A percentile compares a stretch with the other conserved stretches of the same genome.
Conservation (phyloP, 192 early-diverging fungal genomes). For the Podila epigama region DNA sequence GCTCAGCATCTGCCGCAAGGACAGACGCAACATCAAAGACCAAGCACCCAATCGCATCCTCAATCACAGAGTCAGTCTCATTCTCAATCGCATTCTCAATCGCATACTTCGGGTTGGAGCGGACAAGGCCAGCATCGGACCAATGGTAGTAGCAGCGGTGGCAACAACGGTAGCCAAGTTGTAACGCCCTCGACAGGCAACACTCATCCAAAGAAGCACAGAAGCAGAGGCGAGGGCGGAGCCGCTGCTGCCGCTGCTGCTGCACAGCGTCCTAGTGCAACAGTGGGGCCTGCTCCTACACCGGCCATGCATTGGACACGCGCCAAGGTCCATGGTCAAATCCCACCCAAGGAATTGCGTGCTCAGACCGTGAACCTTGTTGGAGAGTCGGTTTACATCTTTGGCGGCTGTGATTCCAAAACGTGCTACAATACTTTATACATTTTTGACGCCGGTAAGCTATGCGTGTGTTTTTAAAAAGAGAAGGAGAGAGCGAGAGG, state of each 20-base stretch:
- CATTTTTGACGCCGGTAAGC: constrained; percentile 76
- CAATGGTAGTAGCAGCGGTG: not conserved
- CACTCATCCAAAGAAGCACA: constrained; percentile 14
- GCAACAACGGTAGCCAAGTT: not conserved
- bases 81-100: not conserved
- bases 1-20: too few relatives aligned
- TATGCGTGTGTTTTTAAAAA: not conserved
- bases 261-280: constrained; percentile 26
- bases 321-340: constrained; percentile 63
- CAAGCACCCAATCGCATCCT: not conserved
- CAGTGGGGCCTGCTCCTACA: constrained; percentile 66
- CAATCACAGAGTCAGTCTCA: not conserved
- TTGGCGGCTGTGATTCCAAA: constrained; percentile 85
- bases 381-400: constrained; percentile 79
- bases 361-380: constrained; percentile 82
- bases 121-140: too few relatives aligned
- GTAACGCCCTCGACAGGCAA: not conserved
- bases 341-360: constrained; percentile 70
- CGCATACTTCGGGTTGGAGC: not conserved
- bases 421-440: constrained; percentile 80
- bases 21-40: not conserved
- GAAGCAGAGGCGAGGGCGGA: constrained; percentile 1
- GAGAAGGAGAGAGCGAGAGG: too few relatives aligned
- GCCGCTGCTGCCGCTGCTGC: too few relatives aligned
- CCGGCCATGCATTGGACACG: constrained; percentile 86